A percentile compares a stretch with the other conserved stretches of the same genome.
Evolutionary conservation across 805 yeast species (phyloP).

Genomic region (Suhomyces pyralidae): DNA sequence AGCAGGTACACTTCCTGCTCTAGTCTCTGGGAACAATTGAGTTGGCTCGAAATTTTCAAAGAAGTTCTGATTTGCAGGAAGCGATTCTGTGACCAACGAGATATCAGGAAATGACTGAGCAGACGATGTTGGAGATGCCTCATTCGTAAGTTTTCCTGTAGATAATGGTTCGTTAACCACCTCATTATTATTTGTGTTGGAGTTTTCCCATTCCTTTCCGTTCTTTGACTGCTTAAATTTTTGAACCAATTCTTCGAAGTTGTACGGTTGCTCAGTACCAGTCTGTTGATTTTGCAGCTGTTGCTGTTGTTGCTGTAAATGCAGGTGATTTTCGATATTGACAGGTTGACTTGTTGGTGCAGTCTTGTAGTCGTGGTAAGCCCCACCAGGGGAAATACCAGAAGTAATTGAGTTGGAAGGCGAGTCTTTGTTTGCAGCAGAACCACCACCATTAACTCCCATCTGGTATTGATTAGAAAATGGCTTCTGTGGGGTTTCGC

Average conservation of each 20-base stretch:
- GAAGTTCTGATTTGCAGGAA: constrained; percentile 45
- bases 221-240: constrained; percentile 24
- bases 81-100: constrained; percentile 51
- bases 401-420: constrained; percentile 15
- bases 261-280: constrained; percentile 9
- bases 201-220: not conserved
- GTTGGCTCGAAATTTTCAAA: constrained; percentile 55
- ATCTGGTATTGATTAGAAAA: constrained; percentile 1
- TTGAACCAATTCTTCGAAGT: constrained; percentile 34
- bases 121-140: constrained; percentile 35
- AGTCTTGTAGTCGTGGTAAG: constrained; percentile 12
- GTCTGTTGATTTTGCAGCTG: constrained; percentile 1
- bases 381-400: constrained; percentile 28
- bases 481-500: not conserved
- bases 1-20: constrained; percentile 29
- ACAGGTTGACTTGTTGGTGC: constrained; percentile 6
- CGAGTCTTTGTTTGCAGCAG: not conserved
- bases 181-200: constrained; percentile 1
- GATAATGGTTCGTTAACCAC: constrained; percentile 1
- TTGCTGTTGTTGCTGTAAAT: not conserved
- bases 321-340: not conserved
- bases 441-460: not conserved
- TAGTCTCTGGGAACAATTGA: constrained; percentile 49
- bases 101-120: constrained; percentile 48
- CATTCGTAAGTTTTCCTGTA: constrained; percentile 11